Evolutionary conservation across 352 stramenopile genomes (phyloP).

Genomic region (Phytophthora fragariaefolia): DNA sequence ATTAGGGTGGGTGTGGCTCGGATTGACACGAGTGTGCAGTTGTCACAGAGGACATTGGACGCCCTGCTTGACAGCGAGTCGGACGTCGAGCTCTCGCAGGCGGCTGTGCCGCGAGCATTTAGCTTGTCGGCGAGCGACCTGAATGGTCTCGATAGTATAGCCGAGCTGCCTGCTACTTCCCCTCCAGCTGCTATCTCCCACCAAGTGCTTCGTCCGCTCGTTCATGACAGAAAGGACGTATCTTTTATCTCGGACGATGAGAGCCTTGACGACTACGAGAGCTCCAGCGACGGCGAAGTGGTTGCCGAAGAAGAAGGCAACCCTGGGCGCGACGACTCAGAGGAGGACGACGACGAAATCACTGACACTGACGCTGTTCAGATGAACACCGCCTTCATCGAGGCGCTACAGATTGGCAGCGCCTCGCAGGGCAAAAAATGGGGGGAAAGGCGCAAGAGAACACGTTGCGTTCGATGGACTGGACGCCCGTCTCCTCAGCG

Average conservation of each 20-base stretch:
- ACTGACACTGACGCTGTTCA: not conserved
- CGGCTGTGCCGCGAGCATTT: conserved; percentile 13
- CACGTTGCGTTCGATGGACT: too few relatives aligned
- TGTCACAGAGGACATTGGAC: conserved; percentile 8
- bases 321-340: not conserved
- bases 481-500: too few relatives aligned
- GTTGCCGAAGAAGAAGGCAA: not conserved
- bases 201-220: not conserved
- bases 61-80: conserved; percentile 9
- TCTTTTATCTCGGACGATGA: conserved; percentile 3
- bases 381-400: too few relatives aligned
- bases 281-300: conserved; percentile 2
- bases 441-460: too few relatives aligned
- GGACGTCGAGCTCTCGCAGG: conserved; percentile 14
- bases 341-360: not conserved
- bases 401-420: too few relatives aligned
- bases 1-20: not conserved
- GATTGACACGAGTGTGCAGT: conserved; percentile 22
- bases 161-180: not conserved
- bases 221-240: conserved; percentile 1
- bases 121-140: conserved; percentile 9
- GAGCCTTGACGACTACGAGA: conserved; percentile 1
- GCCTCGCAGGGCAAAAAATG: too few relatives aligned
- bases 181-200: not conserved
- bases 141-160: not conserved